Evolutionary conservation across 2,329 filamentous ascomycete species (phyloP), one percentile per base, ranked within the genome.

Genomic region (Chaetothyriales sp.): DNA sequence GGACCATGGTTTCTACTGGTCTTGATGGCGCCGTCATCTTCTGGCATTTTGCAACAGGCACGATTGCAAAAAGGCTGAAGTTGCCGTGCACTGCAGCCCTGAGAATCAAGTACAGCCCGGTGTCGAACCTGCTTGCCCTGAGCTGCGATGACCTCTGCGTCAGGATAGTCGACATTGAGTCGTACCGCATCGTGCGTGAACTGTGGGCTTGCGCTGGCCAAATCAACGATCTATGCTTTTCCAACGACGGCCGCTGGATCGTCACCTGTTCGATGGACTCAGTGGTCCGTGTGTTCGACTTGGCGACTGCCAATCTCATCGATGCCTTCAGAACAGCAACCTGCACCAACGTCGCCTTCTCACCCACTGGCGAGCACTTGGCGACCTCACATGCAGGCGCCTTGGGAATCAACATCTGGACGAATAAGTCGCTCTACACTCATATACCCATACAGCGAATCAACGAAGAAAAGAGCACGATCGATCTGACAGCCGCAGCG

Each of bases 1-100:
- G 83, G 58, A 80, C 77, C 18, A 75, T 97, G 48, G 81, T 95
- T 44, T 94, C 89, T 55, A 94, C 89, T 65, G 85, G 87, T 1
- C 70, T 89, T 13, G 92, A 98, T 66, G 92, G 92, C 29, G 94
- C 85, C 67, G 77, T 97, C 61, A 97, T 95, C 72, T 97, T 98
- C 65, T 98, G 94, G 94, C 86, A 94, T 58, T 94, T 98, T 57
- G 69, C 81, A n/a, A 87, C 85, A 0, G 92, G 90, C 6, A 77
- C 80, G 45, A 75, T 97, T 2, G 65, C 86, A 9, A 78, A 90
- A 56, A 82, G 95, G 63, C 80, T 97, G 49, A 82, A 89, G 65
- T 94, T 89, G 85, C 80, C 83, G 45, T 86, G 86, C 77, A 82
- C 82, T 4, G 78, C 82, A 46, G 82, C 94, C 49, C 86, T 81